Conservation (phyloP, 768 basidiomycete genomes). For the Lenzites betulinus region DNA sequence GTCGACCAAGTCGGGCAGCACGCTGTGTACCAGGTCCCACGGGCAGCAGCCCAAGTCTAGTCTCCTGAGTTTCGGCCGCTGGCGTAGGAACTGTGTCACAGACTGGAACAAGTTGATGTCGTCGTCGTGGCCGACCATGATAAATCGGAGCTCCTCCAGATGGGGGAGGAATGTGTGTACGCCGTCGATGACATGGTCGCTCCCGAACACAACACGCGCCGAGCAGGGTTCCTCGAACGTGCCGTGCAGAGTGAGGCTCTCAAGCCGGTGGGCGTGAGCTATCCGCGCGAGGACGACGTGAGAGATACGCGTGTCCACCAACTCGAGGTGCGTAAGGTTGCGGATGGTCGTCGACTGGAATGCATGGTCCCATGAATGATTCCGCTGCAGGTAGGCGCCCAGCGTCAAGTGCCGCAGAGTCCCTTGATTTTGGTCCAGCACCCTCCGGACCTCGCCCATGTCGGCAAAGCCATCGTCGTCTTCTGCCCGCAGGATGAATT, state of each 20-base stretch:
- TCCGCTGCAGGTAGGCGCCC: slow-evolving; percentile 65
- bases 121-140: slow-evolving; percentile 65
- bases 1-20: slow-evolving; percentile 52
- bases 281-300: slow-evolving; percentile 64
- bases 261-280: slow-evolving; percentile 60
- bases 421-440: slow-evolving; percentile 58
- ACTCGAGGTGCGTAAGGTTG: slow-evolving; percentile 68
- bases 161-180: slow-evolving; percentile 62
- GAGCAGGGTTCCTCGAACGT: slow-evolving; percentile 60
- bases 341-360: slow-evolving; percentile 65
- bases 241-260: slow-evolving; percentile 66
- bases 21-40: slow-evolving; percentile 55
- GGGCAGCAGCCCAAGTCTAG: slow-evolving; percentile 68
- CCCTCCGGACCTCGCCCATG: slow-evolving; percentile 65
- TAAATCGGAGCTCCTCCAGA: slow-evolving; percentile 62
- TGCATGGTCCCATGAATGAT: slow-evolving; percentile 67
- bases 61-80: slow-evolving; percentile 49
- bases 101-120: slow-evolving; percentile 52
- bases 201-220: slow-evolving; percentile 60
- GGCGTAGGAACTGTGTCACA: slow-evolving; percentile 55
- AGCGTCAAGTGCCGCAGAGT: slow-evolving; percentile 65
- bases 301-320: slow-evolving; percentile 70
- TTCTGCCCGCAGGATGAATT: slow-evolving; percentile 69
- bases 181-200: slow-evolving; percentile 61
- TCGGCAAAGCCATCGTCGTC: slow-evolving; percentile 73